Percentiles rank a stretch among this genome's conserved stretches.
phyloP scores from a whole-genome alignment of 352 stramenopile genomes.

The Phytophthora syringae region DNA sequence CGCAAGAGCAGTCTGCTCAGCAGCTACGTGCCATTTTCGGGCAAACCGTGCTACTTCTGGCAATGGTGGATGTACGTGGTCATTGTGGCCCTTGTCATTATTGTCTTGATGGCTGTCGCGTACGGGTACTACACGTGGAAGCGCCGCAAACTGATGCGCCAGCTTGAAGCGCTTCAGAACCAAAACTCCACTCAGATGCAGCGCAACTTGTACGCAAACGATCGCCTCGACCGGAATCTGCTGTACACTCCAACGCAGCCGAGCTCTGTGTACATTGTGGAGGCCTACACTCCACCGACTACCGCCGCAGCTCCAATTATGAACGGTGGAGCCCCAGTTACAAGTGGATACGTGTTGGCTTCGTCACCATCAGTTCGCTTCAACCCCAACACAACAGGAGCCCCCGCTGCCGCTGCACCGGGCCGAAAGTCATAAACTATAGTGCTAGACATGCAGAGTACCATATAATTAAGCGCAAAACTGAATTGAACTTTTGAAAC shows the following conservation, averaged over 20 bases:
- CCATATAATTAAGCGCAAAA: constrained; percentile 29
- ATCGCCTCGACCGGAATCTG: constrained; percentile 48
- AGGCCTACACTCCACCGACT: constrained; percentile 28
- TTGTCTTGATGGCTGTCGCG: constrained; percentile 54
- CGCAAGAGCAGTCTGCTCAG: constrained; percentile 67
- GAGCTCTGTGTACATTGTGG: constrained; percentile 37
- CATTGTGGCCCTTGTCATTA: constrained; percentile 59
- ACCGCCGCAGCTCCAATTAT: constrained; percentile 18
- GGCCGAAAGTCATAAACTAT: constrained; percentile 21
- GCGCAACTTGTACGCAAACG: constrained; percentile 47
- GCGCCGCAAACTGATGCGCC: constrained; percentile 51
- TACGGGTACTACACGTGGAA: constrained; percentile 65
- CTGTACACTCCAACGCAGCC: constrained; percentile 36
- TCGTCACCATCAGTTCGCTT: constrained; percentile 27
- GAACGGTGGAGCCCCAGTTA: constrained; percentile 17
- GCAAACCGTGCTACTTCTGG: constrained; percentile 87
- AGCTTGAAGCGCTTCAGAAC: constrained; percentile 45
- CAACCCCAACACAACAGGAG: constrained; percentile 29
- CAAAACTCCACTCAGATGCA: constrained; percentile 40
- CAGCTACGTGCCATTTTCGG: constrained; percentile 62
- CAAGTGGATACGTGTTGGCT: constrained; percentile 33
- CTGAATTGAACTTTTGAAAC: constrained; percentile 21
- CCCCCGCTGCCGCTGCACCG: constrained; percentile 11
- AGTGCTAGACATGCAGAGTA: constrained; percentile 21
- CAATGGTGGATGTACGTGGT: constrained; percentile 91